phyloP scores from a whole-genome alignment of 345 rosid genomes.

The Jatropha curcas region DNA sequence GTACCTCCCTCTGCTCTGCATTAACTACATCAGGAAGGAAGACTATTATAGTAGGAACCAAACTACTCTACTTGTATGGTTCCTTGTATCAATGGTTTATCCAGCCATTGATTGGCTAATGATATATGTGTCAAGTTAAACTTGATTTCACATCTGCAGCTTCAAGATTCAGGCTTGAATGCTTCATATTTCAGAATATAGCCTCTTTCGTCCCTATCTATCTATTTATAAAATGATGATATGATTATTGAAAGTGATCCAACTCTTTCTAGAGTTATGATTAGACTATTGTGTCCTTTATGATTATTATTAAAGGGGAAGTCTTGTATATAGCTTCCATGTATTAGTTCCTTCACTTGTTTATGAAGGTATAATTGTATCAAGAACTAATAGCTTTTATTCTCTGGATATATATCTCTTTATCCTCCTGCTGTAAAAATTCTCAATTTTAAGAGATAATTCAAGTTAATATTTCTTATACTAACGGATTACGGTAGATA shows the following conservation, averaged over 20 bases:
- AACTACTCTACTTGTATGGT: constrained; percentile 1
- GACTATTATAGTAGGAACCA: not conserved
- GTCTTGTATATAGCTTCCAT: not conserved
- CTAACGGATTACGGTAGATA: not conserved
- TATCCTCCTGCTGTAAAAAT: not conserved
- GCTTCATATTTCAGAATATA: too few species aligned
- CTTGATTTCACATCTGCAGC: not conserved
- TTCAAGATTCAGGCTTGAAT: not conserved
- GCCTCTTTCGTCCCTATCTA: not conserved
- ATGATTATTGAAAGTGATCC: too few species aligned
- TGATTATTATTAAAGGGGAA: not conserved
- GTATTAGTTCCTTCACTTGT: not conserved
- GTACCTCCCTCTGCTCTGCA: not conserved
- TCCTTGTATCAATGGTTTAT: not conserved
- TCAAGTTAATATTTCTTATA: not conserved
- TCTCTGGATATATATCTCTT: too few species aligned
- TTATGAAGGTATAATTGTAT: not conserved
- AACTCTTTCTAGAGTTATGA: not conserved
- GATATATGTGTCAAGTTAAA: not conserved
- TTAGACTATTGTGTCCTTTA: not conserved
- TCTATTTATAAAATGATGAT: not conserved
- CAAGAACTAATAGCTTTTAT: not conserved
- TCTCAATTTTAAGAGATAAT: not conserved
- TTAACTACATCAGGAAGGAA: not conserved
- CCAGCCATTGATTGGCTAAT: not conserved